Conservation (phyloP, 257 asterid species). For the Lycium barbarum region DNA sequence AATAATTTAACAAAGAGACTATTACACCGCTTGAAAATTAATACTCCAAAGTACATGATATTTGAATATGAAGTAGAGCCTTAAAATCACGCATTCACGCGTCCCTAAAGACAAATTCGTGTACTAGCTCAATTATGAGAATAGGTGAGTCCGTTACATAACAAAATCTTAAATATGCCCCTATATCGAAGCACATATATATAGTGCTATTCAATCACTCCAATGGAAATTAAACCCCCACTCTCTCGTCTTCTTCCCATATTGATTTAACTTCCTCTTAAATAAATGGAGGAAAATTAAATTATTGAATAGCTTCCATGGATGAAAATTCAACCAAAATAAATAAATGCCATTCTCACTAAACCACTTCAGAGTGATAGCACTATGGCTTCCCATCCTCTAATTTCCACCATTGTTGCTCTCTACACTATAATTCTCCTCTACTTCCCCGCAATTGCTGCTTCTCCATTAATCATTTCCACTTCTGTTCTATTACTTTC, state of each 20-base stretch:
- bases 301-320: neutral
- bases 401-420: constrained; percentile 62
- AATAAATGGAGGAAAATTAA: neutral
- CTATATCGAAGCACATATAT: neutral
- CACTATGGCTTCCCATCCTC: constrained; percentile 40
- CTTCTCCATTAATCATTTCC: constrained; percentile 65
- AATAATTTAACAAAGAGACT: too few relatives aligned
- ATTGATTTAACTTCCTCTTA: constrained; percentile 5
- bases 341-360: neutral
- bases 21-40: too few relatives aligned
- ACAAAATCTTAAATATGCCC: neutral
- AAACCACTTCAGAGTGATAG: neutral
- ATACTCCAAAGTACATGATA: too few relatives aligned
- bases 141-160: neutral
- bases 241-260: neutral
- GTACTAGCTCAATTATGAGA: neutral
- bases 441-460: constrained; percentile 57
- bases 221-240: neutral
- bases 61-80: neutral
- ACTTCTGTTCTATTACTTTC: constrained; percentile 60
- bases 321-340: neutral
- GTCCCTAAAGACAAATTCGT: neutral
- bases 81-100: neutral
- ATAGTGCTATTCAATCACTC: constrained; percentile 4
- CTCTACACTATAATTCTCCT: constrained; percentile 62